Conservation (phyloP, 1,139 yeast species). For the Diutina ranongensis region DNA sequence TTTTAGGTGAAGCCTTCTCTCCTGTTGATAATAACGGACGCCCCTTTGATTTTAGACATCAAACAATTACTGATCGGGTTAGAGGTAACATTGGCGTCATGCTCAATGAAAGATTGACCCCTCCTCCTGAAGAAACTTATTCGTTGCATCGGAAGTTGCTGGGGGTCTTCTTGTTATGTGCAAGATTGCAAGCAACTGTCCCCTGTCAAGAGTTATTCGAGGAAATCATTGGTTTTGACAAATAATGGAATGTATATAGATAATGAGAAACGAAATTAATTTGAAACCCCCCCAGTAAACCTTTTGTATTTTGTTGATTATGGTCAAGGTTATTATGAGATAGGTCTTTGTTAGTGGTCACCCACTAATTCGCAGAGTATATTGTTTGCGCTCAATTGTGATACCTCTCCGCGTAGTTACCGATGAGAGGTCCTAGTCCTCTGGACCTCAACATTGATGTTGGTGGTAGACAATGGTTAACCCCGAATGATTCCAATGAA, state of each 20-base stretch:
- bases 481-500: neutral
- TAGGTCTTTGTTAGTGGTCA: too few species aligned
- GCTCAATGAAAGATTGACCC: conserved; percentile 85
- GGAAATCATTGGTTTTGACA: conserved; percentile 47
- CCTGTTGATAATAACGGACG: conserved; percentile 34
- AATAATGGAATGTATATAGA: conserved; percentile 2
- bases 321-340: too few species aligned
- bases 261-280: conserved; percentile 5
- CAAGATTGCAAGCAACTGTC: conserved; percentile 72
- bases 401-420: too few species aligned
- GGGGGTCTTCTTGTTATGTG: conserved; percentile 86
- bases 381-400: too few species aligned
- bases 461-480: too few species aligned
- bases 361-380: too few species aligned
- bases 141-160: conserved; percentile 89
- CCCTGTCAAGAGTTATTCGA: conserved; percentile 72
- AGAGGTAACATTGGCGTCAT: conserved; percentile 69
- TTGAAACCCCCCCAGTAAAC: too few species aligned
- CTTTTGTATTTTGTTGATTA: too few species aligned
- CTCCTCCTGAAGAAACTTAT: conserved; percentile 98
- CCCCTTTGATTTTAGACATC: conserved; percentile 62
- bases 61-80: conserved; percentile 89
- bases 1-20: conserved; percentile 86
- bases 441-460: too few species aligned
- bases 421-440: too few species aligned